A percentile compares a stretch with the other conserved stretches of the same genome.
phyloP scores from a whole-genome alignment of 495 filamentous ascomycete genomes.

The Aspergillus ellipticus region DNA sequence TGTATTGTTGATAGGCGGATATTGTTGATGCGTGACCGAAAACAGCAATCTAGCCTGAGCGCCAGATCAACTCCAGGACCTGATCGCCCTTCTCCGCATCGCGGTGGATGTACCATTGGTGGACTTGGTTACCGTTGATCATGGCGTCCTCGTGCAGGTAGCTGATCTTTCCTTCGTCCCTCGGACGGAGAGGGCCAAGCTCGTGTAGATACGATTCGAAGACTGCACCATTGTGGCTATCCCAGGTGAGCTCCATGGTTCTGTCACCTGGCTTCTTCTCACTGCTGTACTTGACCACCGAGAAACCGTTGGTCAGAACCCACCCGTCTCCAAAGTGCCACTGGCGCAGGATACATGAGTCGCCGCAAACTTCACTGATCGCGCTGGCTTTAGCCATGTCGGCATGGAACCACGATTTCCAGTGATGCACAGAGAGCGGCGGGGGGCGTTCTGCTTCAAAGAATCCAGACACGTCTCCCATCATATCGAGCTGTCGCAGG shows the following conservation, averaged over 20 bases:
- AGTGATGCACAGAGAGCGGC: slow-evolving; percentile 57
- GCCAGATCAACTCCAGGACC: slow-evolving; percentile 42
- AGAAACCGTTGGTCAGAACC: slow-evolving; percentile 57
- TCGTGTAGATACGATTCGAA: slow-evolving; percentile 41
- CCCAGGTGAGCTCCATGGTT: slow-evolving; percentile 48
- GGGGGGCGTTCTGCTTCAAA: slow-evolving; percentile 50
- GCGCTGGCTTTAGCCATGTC: slow-evolving; percentile 47
- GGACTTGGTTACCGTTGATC: slow-evolving; percentile 28
- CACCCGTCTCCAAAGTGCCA: slow-evolving; percentile 54
- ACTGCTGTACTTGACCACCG: slow-evolving; percentile 49
- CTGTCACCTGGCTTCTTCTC: slow-evolving; percentile 26
- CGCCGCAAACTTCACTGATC: slow-evolving; percentile 52
- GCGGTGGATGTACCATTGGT: slow-evolving; percentile 41
- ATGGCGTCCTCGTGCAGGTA: slow-evolving; percentile 32
- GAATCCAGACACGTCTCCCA: slow-evolving; percentile 49
- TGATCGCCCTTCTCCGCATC: slow-evolving; percentile 32
- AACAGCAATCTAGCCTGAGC: slow-evolving; percentile 21
- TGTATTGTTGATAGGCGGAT: neutral
- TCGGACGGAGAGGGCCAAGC: slow-evolving; percentile 39
- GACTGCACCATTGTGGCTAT: slow-evolving; percentile 35
- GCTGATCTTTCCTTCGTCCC: slow-evolving; percentile 37
- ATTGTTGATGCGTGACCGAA: neutral
- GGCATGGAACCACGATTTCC: slow-evolving; percentile 53
- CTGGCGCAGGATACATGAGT: slow-evolving; percentile 52
- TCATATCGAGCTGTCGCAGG: slow-evolving; percentile 51